Conservation (phyloP, 352 stramenopile genomes). For the Pythium phragmiticola region DNA sequence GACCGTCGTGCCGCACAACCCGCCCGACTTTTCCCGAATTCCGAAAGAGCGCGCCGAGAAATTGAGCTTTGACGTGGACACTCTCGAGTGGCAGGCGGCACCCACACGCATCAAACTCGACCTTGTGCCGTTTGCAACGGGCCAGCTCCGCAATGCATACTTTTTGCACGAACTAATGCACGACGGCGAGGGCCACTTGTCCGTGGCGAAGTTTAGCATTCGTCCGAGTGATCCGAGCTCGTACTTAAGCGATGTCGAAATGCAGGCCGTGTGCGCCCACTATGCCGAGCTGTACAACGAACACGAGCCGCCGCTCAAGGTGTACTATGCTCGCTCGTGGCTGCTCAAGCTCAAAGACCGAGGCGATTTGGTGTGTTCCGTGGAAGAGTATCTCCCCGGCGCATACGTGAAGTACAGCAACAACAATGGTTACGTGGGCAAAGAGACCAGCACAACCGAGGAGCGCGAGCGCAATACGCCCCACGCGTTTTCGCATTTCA, state of each 20-base stretch:
- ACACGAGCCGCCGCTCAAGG: constrained; percentile 74
- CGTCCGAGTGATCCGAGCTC: constrained; percentile 60
- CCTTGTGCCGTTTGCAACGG: constrained; percentile 77
- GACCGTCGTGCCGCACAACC: constrained; percentile 72
- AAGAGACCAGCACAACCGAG: constrained; percentile 74
- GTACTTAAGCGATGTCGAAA: constrained; percentile 86
- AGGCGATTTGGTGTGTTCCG: constrained; percentile 61
- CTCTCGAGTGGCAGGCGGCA: constrained; percentile 73
- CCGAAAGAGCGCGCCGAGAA: constrained; percentile 71
- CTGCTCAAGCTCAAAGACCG: constrained; percentile 70
- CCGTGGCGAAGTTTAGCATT: constrained; percentile 79
- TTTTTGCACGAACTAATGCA: constrained; percentile 58
- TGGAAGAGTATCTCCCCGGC: constrained; percentile 78
- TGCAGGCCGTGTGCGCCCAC: constrained; percentile 86
- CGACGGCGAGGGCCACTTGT: constrained; percentile 32
- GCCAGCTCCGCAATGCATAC: constrained; percentile 77
- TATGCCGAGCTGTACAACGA: constrained; percentile 88
- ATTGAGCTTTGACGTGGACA: constrained; percentile 82
- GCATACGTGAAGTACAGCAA: constrained; percentile 88
- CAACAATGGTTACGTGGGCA: constrained; percentile 83
- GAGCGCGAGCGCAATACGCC: constrained; percentile 82
- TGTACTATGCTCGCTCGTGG: constrained; percentile 83
- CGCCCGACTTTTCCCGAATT: constrained; percentile 63
- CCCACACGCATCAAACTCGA: constrained; percentile 67
- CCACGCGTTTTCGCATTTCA: constrained; percentile 84